phyloP scores from a whole-genome alignment of 2,329 filamentous ascomycete species.

The Pseudophaeomoniella oleicola region DNA sequence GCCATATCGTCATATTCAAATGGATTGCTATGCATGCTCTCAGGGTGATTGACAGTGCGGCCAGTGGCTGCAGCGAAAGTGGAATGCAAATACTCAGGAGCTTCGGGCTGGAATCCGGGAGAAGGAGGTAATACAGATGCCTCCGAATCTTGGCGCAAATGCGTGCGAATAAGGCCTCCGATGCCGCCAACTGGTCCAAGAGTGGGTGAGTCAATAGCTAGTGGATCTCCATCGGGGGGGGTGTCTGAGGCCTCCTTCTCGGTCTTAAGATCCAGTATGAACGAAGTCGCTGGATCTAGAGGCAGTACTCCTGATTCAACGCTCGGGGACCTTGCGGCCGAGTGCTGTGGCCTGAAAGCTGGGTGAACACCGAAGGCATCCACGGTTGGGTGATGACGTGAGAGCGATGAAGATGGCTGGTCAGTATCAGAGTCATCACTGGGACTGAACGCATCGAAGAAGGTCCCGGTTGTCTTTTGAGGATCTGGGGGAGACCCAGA shows the following conservation, averaged over 20 bases:
- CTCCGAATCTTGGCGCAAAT: slow-evolving; percentile 68
- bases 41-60: slow-evolving; percentile 29
- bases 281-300: too few relatives aligned
- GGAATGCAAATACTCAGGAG: slow-evolving; percentile 17
- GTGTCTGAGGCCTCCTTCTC: too few relatives aligned
- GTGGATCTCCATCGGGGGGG: too few relatives aligned
- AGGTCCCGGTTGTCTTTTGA: slow-evolving; percentile 11
- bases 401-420: too few relatives aligned
- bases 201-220: slow-evolving; percentile 60
- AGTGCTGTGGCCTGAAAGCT: slow-evolving; percentile 19
- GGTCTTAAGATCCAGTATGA: too few relatives aligned
- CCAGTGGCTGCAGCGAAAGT: slow-evolving; percentile 12
- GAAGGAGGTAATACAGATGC: slow-evolving; percentile 56
- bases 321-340: too few relatives aligned
- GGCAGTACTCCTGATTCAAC: too few relatives aligned
- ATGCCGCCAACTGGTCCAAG: slow-evolving; percentile 55
- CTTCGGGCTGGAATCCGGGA: slow-evolving; percentile 12
- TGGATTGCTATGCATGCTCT: slow-evolving; percentile 36
- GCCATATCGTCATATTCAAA: slow-evolving; percentile 40
- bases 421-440: slow-evolving; percentile 20
- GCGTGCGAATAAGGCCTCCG: slow-evolving; percentile 69
- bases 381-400: too few relatives aligned
- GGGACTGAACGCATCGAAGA: slow-evolving; percentile 20
- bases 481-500: background rate
- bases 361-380: slow-evolving; percentile 23